phyloP scores from a whole-genome alignment of 371 early-diverging fungal genomes.

The Apophysomyces ossiformis region DNA sequence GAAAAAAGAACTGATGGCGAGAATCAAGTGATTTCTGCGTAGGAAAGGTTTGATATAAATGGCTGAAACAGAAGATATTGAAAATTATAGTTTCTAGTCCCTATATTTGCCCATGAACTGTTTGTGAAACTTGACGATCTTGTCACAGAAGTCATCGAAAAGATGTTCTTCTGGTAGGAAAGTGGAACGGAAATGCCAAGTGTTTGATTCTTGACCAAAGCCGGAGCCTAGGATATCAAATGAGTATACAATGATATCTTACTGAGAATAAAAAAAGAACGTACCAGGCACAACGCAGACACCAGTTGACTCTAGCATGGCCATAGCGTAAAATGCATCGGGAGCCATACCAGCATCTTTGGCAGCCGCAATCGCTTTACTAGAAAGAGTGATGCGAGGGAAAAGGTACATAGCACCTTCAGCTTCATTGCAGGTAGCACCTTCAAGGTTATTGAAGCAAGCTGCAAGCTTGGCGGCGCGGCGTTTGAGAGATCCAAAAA shows the following conservation, averaged over 20 bases:
- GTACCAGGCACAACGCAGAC: conserved; percentile 68
- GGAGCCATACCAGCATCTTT: conserved; percentile 65
- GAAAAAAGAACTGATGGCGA: too few relatives aligned
- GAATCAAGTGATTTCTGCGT: too few relatives aligned
- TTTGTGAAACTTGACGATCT: conserved; percentile 78
- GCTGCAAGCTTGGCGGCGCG: conserved; percentile 77
- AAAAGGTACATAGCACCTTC: conserved; percentile 97
- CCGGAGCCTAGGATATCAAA: conserved; percentile 55
- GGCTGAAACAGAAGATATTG: background rate
- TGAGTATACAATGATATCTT: background rate
- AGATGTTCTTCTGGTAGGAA: conserved; percentile 93
- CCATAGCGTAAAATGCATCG: conserved; percentile 89
- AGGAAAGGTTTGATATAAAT: background rate
- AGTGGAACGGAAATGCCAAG: conserved; percentile 95
- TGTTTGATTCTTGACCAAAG: conserved; percentile 89
- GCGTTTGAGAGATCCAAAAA: conserved; percentile 83
- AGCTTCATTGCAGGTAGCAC: conserved; percentile 87
- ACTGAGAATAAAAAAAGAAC: background rate
- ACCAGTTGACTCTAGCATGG: conserved; percentile 92
- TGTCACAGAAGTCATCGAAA: conserved; percentile 86
- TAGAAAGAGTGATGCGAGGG: conserved; percentile 80
- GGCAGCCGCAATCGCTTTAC: conserved; percentile 80
- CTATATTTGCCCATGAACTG: conserved; percentile 79
- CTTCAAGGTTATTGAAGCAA: conserved; percentile 85
- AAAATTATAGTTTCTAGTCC: conserved; percentile 25